Evolutionary conservation across 1,284 basidiomycete species (phyloP).

Genomic region (Grifola frondosa): DNA sequence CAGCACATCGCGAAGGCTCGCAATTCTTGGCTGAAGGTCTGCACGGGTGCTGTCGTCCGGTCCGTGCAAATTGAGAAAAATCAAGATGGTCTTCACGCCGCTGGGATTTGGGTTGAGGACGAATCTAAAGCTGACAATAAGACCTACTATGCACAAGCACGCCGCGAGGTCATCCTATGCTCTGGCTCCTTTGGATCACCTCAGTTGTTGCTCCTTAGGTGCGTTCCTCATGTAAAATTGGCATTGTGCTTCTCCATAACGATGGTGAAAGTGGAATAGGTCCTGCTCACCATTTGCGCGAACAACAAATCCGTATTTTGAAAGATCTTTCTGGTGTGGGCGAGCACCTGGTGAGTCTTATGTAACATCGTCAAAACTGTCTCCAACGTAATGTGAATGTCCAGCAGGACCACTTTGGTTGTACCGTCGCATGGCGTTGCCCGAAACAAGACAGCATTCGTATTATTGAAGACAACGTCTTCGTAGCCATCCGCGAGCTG

Average conservation of each 20-base stretch:
- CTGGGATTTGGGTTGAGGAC: constrained; percentile 16
- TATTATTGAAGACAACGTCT: constrained; percentile 16
- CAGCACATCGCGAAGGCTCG: constrained; percentile 18
- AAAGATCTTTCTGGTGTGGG: constrained; percentile 57
- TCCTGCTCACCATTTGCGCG: constrained; percentile 47
- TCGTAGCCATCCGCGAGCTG: constrained; percentile 26
- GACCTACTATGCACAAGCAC: constrained; percentile 21
- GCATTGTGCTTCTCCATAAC: too few species aligned
- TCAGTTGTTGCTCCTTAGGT: constrained; percentile 36
- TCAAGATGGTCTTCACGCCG: background rate
- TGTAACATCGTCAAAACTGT: too few species aligned
- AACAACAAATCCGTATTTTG: constrained; percentile 45
- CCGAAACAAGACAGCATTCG: too few species aligned
- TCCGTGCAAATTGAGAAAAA: constrained; percentile 10
- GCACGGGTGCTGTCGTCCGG: constrained; percentile 26
- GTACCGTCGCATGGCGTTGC: constrained; percentile 18
- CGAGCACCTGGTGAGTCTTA: constrained; percentile 37
- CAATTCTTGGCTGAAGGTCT: constrained; percentile 26
- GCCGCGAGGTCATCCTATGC: constrained; percentile 32
- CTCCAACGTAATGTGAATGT: constrained; percentile 20
- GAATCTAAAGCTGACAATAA: constrained; percentile 5
- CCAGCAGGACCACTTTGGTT: constrained; percentile 34
- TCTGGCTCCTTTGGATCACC: constrained; percentile 35
- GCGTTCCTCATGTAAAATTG: background rate
- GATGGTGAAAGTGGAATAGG: constrained; percentile 62